These are phyloP conservation scores for Cladosporium sp. DNA, from an alignment of 2,329 filamentous ascomycete species.

Conservation along the genomic window DNA sequence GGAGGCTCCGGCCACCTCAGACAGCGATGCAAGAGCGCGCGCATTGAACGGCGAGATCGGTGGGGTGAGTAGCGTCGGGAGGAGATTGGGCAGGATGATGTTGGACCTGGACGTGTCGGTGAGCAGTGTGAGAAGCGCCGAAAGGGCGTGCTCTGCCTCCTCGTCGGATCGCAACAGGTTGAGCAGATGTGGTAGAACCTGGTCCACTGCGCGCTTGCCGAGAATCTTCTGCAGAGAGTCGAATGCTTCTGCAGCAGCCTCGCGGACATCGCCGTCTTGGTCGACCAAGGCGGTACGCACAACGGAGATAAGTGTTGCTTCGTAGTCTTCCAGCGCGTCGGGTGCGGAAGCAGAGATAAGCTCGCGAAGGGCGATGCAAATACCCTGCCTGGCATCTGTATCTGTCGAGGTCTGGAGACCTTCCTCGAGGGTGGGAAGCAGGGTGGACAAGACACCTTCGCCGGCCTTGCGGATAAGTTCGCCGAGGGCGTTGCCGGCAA, in stretches of 20 bases:
- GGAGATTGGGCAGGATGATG: conserved; percentile 91
- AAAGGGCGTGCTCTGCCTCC: conserved; percentile 85
- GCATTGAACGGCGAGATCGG: conserved; percentile 95
- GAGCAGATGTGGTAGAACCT: conserved; percentile 88
- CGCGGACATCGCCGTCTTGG: conserved; percentile 80
- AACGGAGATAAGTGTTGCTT: conserved; percentile 91
- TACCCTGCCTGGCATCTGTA: conserved; percentile 90
- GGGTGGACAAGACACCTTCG: conserved; percentile 80
- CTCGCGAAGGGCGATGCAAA: conserved; percentile 92
- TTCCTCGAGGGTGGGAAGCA: conserved; percentile 89
- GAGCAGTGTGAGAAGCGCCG: conserved; percentile 86
- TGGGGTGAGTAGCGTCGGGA: conserved; percentile 83
- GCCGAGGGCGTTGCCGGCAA: conserved; percentile 93
- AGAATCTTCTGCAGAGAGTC: conserved; percentile 90
- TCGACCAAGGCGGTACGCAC: conserved; percentile 91
- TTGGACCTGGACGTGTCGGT: conserved; percentile 92
- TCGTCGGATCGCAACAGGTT: conserved; percentile 81
- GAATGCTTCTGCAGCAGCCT: conserved; percentile 95
- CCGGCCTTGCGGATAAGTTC: conserved; percentile 96
- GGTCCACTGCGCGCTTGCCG: conserved; percentile 90
- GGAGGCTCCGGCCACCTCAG: conserved; percentile 81
- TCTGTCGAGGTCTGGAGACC: conserved; percentile 84
- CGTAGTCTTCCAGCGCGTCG: conserved; percentile 87
- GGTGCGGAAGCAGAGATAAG: conserved; percentile 84
- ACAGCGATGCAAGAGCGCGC: conserved; percentile 84